phyloP scores from a whole-genome alignment of 2,329 filamentous ascomycete genomes.

The Colletotrichum chrysophilum region DNA sequence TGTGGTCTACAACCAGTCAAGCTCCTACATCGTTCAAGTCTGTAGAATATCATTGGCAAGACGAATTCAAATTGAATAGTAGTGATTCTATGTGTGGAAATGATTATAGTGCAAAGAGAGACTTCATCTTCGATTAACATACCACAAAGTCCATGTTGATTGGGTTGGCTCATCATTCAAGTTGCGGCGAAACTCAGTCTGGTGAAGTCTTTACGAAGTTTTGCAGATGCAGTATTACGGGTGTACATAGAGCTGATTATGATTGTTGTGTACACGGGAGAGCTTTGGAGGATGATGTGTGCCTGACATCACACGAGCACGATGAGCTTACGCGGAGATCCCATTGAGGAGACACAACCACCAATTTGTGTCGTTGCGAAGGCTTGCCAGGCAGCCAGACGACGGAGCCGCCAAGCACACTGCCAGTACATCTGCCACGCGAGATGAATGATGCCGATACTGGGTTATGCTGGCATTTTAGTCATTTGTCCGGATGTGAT shows the following conservation, averaged over 20 bases:
- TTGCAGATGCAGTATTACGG: accelerated
- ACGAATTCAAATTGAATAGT: accelerated
- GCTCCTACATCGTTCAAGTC: no score
- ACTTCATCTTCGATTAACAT: no score
- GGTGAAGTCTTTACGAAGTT: background rate
- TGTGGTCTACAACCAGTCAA: accelerated
- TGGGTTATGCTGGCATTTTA: accelerated
- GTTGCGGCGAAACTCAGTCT: no score
- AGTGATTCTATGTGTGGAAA: no score
- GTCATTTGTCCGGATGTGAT: background rate
- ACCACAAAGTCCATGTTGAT: accelerated
- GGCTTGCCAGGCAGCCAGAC: no score
- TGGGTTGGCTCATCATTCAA: no score
- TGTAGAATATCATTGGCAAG: no score
- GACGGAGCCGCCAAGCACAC: accelerated
- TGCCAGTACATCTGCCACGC: accelerated
- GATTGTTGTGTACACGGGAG: accelerated
- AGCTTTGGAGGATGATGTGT: background rate
- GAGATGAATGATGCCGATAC: background rate
- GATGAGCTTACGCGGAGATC: background rate
- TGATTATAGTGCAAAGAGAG: accelerated
- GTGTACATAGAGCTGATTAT: no score
- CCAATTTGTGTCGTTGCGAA: no score
- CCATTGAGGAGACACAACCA: accelerated
- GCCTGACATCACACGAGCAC: background rate